These are phyloP conservation scores for Bimuria novae-zelandiae DNA, from an alignment of 2,329 filamentous ascomycete species.

Conservation along the genomic window DNA sequence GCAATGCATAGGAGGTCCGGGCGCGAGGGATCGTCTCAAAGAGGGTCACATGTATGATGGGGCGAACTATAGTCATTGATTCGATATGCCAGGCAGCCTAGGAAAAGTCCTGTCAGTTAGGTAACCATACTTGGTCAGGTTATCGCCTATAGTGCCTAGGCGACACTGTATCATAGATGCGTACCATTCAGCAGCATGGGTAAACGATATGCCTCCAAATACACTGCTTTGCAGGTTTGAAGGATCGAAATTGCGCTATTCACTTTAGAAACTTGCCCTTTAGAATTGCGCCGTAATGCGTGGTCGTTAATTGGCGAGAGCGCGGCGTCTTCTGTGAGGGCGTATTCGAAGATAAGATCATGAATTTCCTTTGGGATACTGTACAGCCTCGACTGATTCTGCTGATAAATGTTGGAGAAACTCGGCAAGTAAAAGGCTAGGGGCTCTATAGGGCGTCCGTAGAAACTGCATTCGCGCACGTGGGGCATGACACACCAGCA, in stretches of 20 bases:
- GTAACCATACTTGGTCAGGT: not conserved
- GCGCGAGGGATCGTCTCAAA: slow-evolving; percentile 4
- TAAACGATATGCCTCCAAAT: slow-evolving; percentile 1
- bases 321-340: not conserved
- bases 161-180: not conserved
- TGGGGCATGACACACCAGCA: not conserved
- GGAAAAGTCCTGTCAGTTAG: not conserved
- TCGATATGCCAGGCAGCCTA: slow-evolving; percentile 6
- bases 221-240: slow-evolving; percentile 3
- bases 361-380: slow-evolving; percentile 3
- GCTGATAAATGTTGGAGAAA: not conserved
- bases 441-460: slow-evolving; percentile 7
- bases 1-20: slow-evolving; percentile 10
- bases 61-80: not conserved
- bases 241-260: not conserved
- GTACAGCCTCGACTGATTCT: slow-evolving; percentile 7
- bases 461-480: slow-evolving; percentile 5
- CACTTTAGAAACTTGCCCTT: not conserved
- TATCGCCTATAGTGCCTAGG: not conserved
- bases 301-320: slow-evolving; percentile 1
- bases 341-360: slow-evolving; percentile 1
- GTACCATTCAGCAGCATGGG: slow-evolving; percentile 1
- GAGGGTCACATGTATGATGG: not conserved
- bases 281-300: slow-evolving; percentile 1
- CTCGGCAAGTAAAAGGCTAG: slow-evolving; percentile 7